Conservation (phyloP, 2,329 filamentous ascomycete genomes). For the Penicillium sp. region DNA sequence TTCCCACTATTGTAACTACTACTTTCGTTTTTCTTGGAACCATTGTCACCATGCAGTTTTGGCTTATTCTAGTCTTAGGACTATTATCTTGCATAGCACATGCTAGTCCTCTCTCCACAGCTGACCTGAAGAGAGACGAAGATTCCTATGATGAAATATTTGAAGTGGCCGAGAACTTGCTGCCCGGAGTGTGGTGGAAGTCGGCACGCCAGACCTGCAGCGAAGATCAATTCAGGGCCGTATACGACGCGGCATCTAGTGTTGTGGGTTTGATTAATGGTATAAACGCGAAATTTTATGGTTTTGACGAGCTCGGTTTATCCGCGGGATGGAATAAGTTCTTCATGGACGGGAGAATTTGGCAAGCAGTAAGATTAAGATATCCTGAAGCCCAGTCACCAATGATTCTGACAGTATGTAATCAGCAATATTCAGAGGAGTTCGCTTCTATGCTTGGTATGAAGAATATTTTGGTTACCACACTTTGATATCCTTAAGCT, state of each 20-base stretch:
- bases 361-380: neutral
- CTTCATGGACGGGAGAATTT: neutral
- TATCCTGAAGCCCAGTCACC: neutral
- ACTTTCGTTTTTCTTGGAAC: neutral
- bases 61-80: neutral
- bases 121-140: neutral
- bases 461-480: neutral
- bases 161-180: neutral
- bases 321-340: neutral
- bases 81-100: neutral
- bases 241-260: neutral
- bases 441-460: neutral
- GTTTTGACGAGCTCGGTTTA: neutral
- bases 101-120: neutral
- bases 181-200: neutral
- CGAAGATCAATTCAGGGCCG: neutral
- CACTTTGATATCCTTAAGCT: neutral
- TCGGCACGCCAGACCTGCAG: neutral
- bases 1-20: neutral
- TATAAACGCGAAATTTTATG: neutral
- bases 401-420: neutral
- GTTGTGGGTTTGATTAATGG: neutral
- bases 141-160: neutral
- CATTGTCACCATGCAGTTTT: neutral
- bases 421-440: neutral